Percentiles rank a stretch among this genome's conserved stretches.
These are phyloP conservation scores for Gnomoniopsis sp. DNA, from an alignment of 2,329 filamentous ascomycete species.

Conservation along the genomic window DNA sequence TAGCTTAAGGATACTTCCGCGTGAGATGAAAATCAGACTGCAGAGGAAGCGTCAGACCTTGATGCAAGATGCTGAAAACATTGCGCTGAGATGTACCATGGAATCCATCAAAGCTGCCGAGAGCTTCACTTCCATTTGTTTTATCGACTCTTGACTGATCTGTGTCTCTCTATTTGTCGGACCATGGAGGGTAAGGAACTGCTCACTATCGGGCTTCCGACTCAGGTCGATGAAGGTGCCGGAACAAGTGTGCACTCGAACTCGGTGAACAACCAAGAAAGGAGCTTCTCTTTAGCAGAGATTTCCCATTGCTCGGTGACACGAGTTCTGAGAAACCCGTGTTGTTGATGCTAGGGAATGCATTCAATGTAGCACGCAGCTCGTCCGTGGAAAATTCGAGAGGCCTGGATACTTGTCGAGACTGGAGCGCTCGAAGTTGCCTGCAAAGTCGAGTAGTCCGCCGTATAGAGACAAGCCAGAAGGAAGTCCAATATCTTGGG, in stretches of 20 bases:
- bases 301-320: not conserved
- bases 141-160: not conserved
- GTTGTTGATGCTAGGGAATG: too few relatives aligned
- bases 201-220: not conserved
- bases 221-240: not conserved
- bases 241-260: not conserved
- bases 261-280: not conserved
- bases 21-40: not conserved
- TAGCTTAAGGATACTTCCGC: not conserved
- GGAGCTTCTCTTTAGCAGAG: not conserved
- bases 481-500: not conserved
- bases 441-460: not conserved
- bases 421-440: not conserved
- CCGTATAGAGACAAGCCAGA: not conserved
- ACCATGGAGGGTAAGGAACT: not conserved
- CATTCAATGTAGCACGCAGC: too few relatives aligned
- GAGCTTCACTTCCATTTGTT: not conserved
- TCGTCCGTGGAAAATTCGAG: too few relatives aligned
- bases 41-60: not conserved
- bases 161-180: not conserved
- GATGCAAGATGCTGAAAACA: not conserved
- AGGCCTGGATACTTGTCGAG: too few relatives aligned
- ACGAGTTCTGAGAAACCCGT: not conserved
- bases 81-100: not conserved
- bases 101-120: not conserved